phyloP scores from a whole-genome alignment of 257 asterid species.

The Ehretia macrophylla region DNA sequence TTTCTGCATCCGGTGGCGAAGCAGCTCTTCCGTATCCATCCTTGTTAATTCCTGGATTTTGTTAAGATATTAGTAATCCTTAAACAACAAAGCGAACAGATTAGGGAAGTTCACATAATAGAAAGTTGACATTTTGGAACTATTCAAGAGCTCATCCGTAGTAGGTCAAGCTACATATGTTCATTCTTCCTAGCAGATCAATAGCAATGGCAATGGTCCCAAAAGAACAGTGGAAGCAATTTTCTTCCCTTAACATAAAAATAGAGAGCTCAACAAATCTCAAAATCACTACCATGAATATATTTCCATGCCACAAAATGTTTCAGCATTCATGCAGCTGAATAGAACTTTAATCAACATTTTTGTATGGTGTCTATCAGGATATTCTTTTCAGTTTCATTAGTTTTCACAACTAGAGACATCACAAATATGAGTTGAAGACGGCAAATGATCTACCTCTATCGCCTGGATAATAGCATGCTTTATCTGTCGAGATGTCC shows the following conservation, averaged over 20 bases:
- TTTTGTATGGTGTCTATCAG: no score
- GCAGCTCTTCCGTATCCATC: conserved; percentile 41
- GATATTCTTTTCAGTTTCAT: no score
- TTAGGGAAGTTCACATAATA: neutral
- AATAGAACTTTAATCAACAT: no score
- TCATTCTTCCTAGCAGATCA: neutral
- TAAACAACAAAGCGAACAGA: neutral
- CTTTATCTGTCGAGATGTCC: conserved; percentile 52
- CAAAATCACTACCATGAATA: no score
- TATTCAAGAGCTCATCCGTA: neutral
- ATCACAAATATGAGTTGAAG: neutral
- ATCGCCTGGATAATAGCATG: conserved; percentile 41
- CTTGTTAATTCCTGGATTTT: conserved; percentile 35
- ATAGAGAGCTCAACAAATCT: no score
- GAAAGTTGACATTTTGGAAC: neutral
- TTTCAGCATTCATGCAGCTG: no score
- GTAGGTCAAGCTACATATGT: neutral
- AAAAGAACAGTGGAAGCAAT: no score
- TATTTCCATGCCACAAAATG: no score
- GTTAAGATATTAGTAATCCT: neutral
- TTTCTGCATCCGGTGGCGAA: conserved; percentile 39
- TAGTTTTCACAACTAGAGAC: neutral
- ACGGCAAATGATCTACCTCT: conserved; percentile 30
- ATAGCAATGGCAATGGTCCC: neutral
- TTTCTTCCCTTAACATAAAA: no score